A percentile compares a stretch with the other conserved stretches of the same genome.
Evolutionary conservation across 192 early-diverging fungal genomes (phyloP).

Genomic region (Linnemannia schmuckeri): DNA sequence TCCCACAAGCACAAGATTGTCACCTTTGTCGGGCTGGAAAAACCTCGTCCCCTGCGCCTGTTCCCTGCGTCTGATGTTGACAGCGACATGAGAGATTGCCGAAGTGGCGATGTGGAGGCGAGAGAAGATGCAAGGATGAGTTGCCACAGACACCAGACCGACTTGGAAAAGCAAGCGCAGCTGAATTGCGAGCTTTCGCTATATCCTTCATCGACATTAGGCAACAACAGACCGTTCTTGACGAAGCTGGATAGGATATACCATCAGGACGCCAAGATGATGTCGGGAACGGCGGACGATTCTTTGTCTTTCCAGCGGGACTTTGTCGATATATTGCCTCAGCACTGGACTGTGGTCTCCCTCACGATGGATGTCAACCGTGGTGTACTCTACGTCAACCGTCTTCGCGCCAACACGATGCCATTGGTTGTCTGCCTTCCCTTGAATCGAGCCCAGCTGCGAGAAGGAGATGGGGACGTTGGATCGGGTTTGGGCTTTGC

Average conservation of each 20-base stretch:
- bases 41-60: slow-evolving; percentile 24
- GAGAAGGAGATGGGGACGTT: slow-evolving; percentile 36
- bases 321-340: slow-evolving; percentile 73
- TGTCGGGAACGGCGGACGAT: slow-evolving; percentile 30
- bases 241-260: slow-evolving; percentile 46
- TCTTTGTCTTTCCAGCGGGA: slow-evolving; percentile 57
- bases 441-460: slow-evolving; percentile 64
- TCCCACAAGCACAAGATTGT: not conserved
- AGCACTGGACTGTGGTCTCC: slow-evolving; percentile 81
- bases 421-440: slow-evolving; percentile 83
- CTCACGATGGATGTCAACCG: slow-evolving; percentile 78
- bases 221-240: slow-evolving; percentile 44
- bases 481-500: not conserved
- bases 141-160: not conserved
- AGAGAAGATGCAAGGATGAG: not conserved
- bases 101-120: not conserved
- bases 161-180: slow-evolving; percentile 21
- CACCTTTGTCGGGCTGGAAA: slow-evolving; percentile 26
- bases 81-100: not conserved
- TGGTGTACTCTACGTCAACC: slow-evolving; percentile 79
- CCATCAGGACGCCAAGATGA: slow-evolving; percentile 45
- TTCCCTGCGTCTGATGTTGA: not conserved
- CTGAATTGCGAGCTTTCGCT: slow-evolving; percentile 15
- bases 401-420: slow-evolving; percentile 58
- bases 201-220: slow-evolving; percentile 26